phyloP scores from a whole-genome alignment of 2,329 filamentous ascomycete genomes.

The Cladophialophora carrionii region DNA sequence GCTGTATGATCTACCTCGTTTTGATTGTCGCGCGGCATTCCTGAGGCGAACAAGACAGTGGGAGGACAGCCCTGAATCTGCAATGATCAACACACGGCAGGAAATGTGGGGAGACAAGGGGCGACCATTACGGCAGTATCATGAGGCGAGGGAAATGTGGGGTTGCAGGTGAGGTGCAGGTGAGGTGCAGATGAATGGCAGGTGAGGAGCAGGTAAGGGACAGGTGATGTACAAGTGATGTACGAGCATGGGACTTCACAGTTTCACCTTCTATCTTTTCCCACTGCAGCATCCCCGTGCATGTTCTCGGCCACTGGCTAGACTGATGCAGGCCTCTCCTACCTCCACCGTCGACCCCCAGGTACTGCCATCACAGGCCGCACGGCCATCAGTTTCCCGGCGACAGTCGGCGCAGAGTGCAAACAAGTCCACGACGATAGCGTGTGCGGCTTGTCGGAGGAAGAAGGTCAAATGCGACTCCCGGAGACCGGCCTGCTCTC shows the following conservation, averaged over 20 bases:
- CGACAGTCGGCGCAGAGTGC: conserved; percentile 1
- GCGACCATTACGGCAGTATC: neutral
- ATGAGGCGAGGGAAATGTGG: neutral
- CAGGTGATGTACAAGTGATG: neutral
- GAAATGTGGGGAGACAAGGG: neutral
- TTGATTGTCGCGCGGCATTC: too few relatives aligned
- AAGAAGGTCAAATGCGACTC: conserved; percentile 14
- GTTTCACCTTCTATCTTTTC: neutral
- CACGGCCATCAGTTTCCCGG: neutral
- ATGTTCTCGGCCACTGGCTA: neutral
- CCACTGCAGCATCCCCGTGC: neutral
- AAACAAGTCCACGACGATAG: conserved; percentile 9
- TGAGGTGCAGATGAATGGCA: neutral
- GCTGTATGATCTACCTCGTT: too few relatives aligned
- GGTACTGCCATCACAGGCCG: neutral
- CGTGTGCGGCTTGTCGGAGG: conserved; percentile 2
- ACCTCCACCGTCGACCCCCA: neutral
- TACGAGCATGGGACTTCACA: neutral
- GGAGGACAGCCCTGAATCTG: neutral
- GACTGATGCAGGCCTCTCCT: conserved; percentile 9
- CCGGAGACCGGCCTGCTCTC: conserved; percentile 10
- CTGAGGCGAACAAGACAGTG: too few relatives aligned
- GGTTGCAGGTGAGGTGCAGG: neutral
- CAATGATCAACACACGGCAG: neutral
- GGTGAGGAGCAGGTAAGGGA: neutral